Conservation (phyloP, 1,284 basidiomycete genomes). For the Ceratobasidium sp. region DNA sequence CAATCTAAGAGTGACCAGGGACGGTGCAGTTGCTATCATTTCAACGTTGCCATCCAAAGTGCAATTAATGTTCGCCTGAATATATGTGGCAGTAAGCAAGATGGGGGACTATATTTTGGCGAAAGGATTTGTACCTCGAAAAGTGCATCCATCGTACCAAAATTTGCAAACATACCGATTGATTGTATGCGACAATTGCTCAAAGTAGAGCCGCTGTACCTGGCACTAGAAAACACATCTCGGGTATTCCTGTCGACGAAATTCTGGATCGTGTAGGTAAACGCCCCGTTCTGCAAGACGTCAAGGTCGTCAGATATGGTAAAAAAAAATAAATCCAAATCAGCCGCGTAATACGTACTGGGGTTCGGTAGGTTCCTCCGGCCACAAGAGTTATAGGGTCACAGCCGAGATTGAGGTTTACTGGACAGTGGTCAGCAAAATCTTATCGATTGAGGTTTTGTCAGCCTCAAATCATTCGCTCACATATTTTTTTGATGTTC, state of each 20-base stretch:
- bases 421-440: background rate
- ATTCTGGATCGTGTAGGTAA: slow-evolving; percentile 14
- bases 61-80: slow-evolving; percentile 16
- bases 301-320: background rate
- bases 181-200: background rate
- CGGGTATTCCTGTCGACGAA: background rate
- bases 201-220: slow-evolving; percentile 5
- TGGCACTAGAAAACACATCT: slow-evolving; percentile 2
- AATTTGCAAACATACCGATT: slow-evolving; percentile 11
- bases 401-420: background rate
- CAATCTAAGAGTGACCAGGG: background rate
- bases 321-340: too few species aligned
- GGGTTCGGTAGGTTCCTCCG: slow-evolving; percentile 1
- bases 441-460: background rate
- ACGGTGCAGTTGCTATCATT: slow-evolving; percentile 4
- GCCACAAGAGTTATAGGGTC: slow-evolving; percentile 15
- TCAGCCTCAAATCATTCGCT: background rate
- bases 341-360: background rate
- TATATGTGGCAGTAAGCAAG: background rate
- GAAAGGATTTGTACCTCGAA: background rate
- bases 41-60: slow-evolving; percentile 1
- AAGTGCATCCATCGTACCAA: background rate
- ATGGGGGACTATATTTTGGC: too few species aligned
- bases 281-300: background rate
- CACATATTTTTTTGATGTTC: slow-evolving; percentile 15